Percentiles rank a stretch among this genome's conserved stretches.
Conservation (phyloP, 176 grass and related monocot genomes). For the Paspalum vaginatum region DNA sequence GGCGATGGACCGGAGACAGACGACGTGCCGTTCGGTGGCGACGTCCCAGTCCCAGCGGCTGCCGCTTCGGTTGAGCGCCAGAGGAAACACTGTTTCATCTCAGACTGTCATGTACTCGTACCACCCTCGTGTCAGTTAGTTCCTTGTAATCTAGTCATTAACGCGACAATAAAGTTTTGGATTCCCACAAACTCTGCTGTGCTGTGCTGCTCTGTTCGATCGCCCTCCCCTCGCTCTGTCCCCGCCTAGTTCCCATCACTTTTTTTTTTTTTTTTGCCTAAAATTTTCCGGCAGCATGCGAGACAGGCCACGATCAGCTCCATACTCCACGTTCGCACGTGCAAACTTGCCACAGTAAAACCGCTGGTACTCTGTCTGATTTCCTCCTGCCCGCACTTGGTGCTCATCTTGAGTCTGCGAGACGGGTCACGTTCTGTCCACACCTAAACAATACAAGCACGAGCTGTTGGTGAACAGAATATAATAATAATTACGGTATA, state of each 20-base stretch:
- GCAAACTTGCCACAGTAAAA: too few species aligned
- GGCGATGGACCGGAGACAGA: conserved; percentile 9
- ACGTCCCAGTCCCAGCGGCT: background rate
- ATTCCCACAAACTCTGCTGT: background rate
- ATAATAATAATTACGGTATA: too few species aligned
- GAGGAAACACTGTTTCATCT: background rate
- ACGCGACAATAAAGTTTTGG: conserved; percentile 31
- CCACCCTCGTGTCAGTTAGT: background rate
- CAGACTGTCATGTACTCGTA: background rate
- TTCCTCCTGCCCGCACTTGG: background rate
- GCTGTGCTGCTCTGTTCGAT: background rate
- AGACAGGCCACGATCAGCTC: background rate
- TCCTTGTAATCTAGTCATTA: background rate
- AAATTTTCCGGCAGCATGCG: background rate
- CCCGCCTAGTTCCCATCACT: too few species aligned
- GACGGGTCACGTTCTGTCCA: background rate
- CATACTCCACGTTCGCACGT: background rate
- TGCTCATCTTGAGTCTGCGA: too few species aligned
- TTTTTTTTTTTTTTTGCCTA: too few species aligned
- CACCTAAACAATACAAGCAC: background rate
- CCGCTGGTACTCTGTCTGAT: too few species aligned
- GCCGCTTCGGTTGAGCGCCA: background rate
- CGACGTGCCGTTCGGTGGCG: background rate
- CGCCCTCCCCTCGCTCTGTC: too few species aligned
- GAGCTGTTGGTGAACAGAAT: too few species aligned